Evolutionary conservation across 495 filamentous ascomycete genomes (phyloP), one percentile per base, ranked within the genome.

Genomic region (Tetracladium setigerum): DNA sequence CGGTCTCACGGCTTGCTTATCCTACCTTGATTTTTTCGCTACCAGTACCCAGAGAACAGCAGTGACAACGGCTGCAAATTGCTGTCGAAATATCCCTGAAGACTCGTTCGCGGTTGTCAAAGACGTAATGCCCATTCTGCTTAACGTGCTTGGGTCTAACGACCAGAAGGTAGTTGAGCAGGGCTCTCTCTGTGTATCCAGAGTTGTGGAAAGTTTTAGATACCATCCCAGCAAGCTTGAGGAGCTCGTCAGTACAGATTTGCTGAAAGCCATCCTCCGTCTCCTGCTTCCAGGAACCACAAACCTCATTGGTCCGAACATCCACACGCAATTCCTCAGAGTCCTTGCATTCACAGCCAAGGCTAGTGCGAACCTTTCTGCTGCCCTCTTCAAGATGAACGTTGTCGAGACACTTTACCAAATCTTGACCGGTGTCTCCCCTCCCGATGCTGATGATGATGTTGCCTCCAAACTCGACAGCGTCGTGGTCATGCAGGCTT

Each of bases 131-230:
- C 89, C 89, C 8, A 96, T 84, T 18, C 75, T 99, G 9, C 76
- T 90, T 19, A 86, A 87, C 55, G 94, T 97, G 9, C 72, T 99
- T 7, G 78, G 78, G 7, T 95, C 88, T 66, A 95, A 77, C 62
- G 94, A 99, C 56, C 92, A 95, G 49, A 88, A 88, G 50, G 94
- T 99, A 10, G 89, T 99, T 22, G 94, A 99, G 62, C 89, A 99
- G 64, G 91, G 85, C 11, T 96, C 89, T 11, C 76, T 95, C 4
- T 99, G 94, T 62, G 91, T 99, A 19, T 92, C 88, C n/a, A 75
- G 94, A 30, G 90, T 99, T 46, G 88, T 95, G 13, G 90, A 97
- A 67, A 95, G 91, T 64, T 99, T 95, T 72, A 89, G 83, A 58
- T 77, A 90, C 55, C 79, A 90, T 22, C 76, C 90, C 31, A 77